A percentile compares a stretch with the other conserved stretches of the same genome.
phyloP scores from a whole-genome alignment of 495 filamentous ascomycete genomes.

The Penicillium daleae region DNA sequence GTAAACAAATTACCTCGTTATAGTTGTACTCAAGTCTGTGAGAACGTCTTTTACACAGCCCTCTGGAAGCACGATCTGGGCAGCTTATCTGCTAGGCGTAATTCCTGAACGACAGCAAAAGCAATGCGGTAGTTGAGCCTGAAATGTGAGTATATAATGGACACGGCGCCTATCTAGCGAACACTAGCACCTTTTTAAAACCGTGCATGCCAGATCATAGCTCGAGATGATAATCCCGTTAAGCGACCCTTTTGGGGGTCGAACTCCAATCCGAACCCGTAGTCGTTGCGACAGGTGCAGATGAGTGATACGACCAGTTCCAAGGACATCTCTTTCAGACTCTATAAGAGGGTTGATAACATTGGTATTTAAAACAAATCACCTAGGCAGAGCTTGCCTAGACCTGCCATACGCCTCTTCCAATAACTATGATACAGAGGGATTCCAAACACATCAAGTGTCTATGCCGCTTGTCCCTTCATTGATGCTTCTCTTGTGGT shows the following conservation, averaged over 20 bases:
- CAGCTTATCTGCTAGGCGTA: no score
- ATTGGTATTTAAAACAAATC: slow-evolving; percentile 15
- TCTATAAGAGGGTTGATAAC: not conserved
- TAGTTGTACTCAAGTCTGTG: no score
- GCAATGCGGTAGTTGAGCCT: no score
- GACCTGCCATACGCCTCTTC: slow-evolving; percentile 9
- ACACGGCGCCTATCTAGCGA: not conserved
- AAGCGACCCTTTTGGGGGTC: not conserved
- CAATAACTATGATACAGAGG: slow-evolving; percentile 36
- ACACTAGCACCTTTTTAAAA: not conserved
- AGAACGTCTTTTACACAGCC: no score
- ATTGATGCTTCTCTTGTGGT: slow-evolving; percentile 28
- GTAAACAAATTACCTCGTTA: no score
- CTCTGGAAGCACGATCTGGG: no score
- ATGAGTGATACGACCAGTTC: not conserved
- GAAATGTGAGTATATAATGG: no score
- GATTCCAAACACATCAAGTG: slow-evolving; percentile 19
- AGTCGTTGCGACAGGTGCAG: not conserved
- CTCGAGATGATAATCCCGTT: not conserved
- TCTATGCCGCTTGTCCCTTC: slow-evolving; percentile 19
- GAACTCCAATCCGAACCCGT: not conserved
- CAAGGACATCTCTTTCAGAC: not conserved
- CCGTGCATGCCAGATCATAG: not conserved
- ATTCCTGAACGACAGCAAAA: no score
- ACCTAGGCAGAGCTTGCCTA: slow-evolving; percentile 13